Evolutionary conservation across 176 grass and related monocot genomes (phyloP).

Genomic region (Ensete glaucum): DNA sequence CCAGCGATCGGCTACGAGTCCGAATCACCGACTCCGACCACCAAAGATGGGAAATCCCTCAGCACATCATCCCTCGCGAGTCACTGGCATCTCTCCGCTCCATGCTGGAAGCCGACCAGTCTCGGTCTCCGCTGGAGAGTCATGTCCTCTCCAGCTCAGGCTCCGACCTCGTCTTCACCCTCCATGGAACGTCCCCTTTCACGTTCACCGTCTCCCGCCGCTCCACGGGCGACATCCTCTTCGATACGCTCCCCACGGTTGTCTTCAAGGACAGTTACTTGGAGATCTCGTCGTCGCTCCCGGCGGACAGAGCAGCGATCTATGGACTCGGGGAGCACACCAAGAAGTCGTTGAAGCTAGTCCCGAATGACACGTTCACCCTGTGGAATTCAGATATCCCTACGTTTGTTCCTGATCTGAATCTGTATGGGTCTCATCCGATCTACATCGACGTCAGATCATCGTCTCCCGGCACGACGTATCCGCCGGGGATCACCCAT

Average conservation of each 20-base stretch:
- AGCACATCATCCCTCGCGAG: conserved; percentile 46
- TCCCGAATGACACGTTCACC: conserved; percentile 51
- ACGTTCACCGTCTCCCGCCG: conserved; percentile 61
- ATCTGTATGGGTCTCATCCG: conserved; percentile 80
- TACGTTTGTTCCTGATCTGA: conserved; percentile 21
- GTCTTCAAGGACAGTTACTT: conserved; percentile 76
- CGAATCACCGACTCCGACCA: conserved; percentile 66
- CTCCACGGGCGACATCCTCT: conserved; percentile 67
- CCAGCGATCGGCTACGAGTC: conserved; percentile 54
- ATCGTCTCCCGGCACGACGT: neutral
- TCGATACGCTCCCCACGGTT: conserved; percentile 34
- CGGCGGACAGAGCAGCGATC: conserved; percentile 33
- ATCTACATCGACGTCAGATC: conserved; percentile 88
- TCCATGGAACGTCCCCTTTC: conserved; percentile 44
- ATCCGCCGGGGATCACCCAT: conserved; percentile 25
- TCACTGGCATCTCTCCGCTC: neutral
- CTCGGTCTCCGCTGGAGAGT: neutral
- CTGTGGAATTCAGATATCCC: conserved; percentile 71
- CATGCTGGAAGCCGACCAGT: neutral
- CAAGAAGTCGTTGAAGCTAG: conserved; percentile 53
- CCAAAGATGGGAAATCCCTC: conserved; percentile 68
- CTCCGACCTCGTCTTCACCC: conserved; percentile 50
- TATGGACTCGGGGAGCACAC: conserved; percentile 91
- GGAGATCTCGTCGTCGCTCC: conserved; percentile 53
- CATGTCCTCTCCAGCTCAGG: conserved; percentile 27